Evolutionary conservation across 768 basidiomycete species (phyloP).

Genomic region (Tubosaeta sp.): DNA sequence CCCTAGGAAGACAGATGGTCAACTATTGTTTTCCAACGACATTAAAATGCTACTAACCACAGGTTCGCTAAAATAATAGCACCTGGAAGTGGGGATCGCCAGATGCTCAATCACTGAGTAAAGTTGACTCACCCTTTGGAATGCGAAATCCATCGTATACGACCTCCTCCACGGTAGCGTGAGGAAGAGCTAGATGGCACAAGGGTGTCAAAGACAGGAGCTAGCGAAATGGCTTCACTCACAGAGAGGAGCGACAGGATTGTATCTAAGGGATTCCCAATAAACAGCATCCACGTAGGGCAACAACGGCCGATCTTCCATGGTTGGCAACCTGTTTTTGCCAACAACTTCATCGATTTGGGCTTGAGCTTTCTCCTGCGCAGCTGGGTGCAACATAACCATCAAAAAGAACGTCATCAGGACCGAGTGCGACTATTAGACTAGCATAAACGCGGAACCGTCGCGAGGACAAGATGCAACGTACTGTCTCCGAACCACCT

Average conservation of each 20-base stretch:
- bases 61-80: slow-evolving; percentile 1
- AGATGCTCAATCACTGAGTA: neutral
- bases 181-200: neutral
- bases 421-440: neutral
- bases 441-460: neutral
- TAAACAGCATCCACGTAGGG: slow-evolving; percentile 6
- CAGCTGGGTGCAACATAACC: slow-evolving; percentile 5
- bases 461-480: neutral
- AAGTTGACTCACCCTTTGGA: slow-evolving; percentile 1
- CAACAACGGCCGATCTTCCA: slow-evolving; percentile 4
- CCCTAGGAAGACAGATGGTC: neutral
- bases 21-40: neutral
- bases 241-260: slow-evolving; percentile 8
- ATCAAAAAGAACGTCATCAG: slow-evolving; percentile 9
- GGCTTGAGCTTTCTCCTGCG: slow-evolving; percentile 11
- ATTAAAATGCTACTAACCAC: neutral
- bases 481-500: slow-evolving; percentile 9
- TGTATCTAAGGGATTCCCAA: slow-evolving; percentile 4
- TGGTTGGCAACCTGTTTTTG: slow-evolving; percentile 2
- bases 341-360: slow-evolving; percentile 10
- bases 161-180: slow-evolving; percentile 1
- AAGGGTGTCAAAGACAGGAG: neutral
- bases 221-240: neutral
- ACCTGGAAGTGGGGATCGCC: neutral
- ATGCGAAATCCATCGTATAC: slow-evolving; percentile 7